These are phyloP conservation scores for Hypoxylon perforatum DNA, from an alignment of 495 filamentous ascomycete species.

Conservation along the genomic window DNA sequence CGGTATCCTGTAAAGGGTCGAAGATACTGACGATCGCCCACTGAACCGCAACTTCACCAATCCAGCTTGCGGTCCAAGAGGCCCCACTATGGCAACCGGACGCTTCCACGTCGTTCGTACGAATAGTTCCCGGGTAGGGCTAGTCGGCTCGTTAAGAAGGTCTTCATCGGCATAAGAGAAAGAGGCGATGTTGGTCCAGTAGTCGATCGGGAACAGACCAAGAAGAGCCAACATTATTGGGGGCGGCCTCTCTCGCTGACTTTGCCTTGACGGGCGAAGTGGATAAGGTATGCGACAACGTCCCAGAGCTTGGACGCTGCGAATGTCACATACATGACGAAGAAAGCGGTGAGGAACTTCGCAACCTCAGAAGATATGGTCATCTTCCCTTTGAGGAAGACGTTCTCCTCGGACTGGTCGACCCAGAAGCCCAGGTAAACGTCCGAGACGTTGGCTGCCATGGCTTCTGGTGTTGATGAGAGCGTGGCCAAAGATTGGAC, in stretches of 20 bases:
- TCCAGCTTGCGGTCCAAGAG: slow-evolving; percentile 16
- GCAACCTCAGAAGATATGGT: background rate
- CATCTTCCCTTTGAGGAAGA: background rate
- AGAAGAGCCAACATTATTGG: slow-evolving; percentile 59
- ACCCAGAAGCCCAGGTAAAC: background rate
- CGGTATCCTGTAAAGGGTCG: too few species aligned
- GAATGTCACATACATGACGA: background rate
- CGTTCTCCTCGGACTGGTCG: background rate
- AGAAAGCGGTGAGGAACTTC: background rate
- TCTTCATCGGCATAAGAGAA: slow-evolving; percentile 46
- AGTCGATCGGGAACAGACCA: slow-evolving; percentile 59
- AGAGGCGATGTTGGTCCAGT: slow-evolving; percentile 60
- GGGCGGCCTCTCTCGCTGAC: too few species aligned
- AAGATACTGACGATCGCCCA: too few species aligned
- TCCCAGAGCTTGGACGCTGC: slow-evolving; percentile 8
- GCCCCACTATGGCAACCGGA: slow-evolving; percentile 25
- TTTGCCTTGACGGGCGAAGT: too few species aligned
- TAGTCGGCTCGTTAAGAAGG: slow-evolving; percentile 15
- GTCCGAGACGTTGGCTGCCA: too few species aligned
- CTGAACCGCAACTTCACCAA: slow-evolving; percentile 12
- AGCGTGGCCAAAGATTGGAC: too few species aligned
- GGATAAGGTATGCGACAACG: slow-evolving; percentile 5
- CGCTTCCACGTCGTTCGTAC: slow-evolving; percentile 44
- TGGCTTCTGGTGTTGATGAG: too few species aligned
- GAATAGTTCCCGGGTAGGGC: slow-evolving; percentile 31